Conservation (phyloP, 768 basidiomycete genomes). For the Symmetrospora coprosmae region DNA sequence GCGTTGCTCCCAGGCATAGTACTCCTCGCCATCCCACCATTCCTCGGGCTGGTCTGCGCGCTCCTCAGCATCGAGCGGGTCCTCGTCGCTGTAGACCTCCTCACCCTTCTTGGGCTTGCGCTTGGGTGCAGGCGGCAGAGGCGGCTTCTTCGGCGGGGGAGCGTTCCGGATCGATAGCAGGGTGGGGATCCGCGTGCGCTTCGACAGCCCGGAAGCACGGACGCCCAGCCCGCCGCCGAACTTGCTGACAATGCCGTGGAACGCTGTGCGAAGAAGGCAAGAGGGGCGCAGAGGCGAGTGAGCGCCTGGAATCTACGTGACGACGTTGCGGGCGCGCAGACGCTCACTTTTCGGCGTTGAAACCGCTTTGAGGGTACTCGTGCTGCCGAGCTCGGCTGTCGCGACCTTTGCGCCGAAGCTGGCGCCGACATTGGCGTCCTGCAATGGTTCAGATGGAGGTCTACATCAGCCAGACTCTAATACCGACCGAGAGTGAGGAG, state of each 20-base stretch:
- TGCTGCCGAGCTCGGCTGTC: too few relatives aligned
- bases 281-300: background rate
- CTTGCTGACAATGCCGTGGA: background rate
- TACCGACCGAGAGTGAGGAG: too few relatives aligned
- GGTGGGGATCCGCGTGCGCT: background rate
- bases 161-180: background rate
- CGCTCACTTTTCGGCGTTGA: too few relatives aligned
- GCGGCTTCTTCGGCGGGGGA: slow-evolving; percentile 6
- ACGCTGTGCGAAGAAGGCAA: background rate
- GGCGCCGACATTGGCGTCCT: too few relatives aligned
- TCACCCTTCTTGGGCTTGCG: slow-evolving; percentile 19
- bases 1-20: slow-evolving; percentile 16
- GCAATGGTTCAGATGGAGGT: too few relatives aligned
- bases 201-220: background rate
- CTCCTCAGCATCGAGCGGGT: slow-evolving; percentile 13
- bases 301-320: too few relatives aligned
- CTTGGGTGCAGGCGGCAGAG: background rate
- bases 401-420: too few relatives aligned
- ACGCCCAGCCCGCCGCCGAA: background rate
- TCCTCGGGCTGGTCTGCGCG: slow-evolving; percentile 14
- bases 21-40: slow-evolving; percentile 19
- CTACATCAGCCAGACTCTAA: too few relatives aligned
- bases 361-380: too few relatives aligned
- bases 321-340: too few relatives aligned
- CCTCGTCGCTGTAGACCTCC: slow-evolving; percentile 15